These are phyloP conservation scores for Mycena citricolor DNA, from an alignment of 1,284 basidiomycete genomes.

Conservation along the genomic window DNA sequence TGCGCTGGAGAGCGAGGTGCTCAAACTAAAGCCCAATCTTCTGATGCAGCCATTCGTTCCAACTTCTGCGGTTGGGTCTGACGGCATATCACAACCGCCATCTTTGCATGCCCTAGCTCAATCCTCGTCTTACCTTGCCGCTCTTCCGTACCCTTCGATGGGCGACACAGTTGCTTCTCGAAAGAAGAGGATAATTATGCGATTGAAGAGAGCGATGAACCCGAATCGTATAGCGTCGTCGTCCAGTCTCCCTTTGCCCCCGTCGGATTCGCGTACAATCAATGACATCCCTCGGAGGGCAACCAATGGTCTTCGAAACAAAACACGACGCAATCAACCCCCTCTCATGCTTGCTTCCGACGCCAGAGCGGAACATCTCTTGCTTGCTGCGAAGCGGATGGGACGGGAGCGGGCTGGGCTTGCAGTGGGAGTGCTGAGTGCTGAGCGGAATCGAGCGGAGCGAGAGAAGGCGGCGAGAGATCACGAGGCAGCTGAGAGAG, in stretches of 20 bases:
- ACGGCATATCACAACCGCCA: slow-evolving; percentile 14
- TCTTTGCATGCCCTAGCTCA: slow-evolving; percentile 24
- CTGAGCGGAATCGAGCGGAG: slow-evolving; percentile 32
- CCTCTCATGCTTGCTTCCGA: slow-evolving; percentile 43
- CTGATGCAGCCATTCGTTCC: slow-evolving; percentile 48
- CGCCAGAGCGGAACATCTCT: slow-evolving; percentile 58
- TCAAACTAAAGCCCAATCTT: slow-evolving; percentile 54
- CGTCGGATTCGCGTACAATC: slow-evolving; percentile 14
- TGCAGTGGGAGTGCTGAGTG: slow-evolving; percentile 40
- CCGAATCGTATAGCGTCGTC: not conserved
- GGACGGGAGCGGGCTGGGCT: slow-evolving; percentile 52
- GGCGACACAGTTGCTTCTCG: slow-evolving; percentile 10
- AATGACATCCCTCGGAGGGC: too few relatives aligned
- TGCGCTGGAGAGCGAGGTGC: slow-evolving; percentile 51
- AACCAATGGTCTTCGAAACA: too few relatives aligned
- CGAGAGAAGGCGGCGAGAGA: slow-evolving; percentile 29
- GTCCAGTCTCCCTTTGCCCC: slow-evolving; percentile 8
- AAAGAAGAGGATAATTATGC: slow-evolving; percentile 13
- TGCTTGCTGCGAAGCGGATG: slow-evolving; percentile 57
- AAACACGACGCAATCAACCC: slow-evolving; percentile 19
- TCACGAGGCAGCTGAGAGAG: slow-evolving; percentile 17
- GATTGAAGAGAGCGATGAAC: slow-evolving; percentile 10
- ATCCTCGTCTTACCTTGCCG: slow-evolving; percentile 21
- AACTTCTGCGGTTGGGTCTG: too few relatives aligned
- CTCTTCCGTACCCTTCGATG: slow-evolving; percentile 24